Evolutionary conservation across 192 early-diverging fungal species (phyloP), one percentile per base, ranked within the genome.

Genomic region (Dimargaris xerosporica): DNA sequence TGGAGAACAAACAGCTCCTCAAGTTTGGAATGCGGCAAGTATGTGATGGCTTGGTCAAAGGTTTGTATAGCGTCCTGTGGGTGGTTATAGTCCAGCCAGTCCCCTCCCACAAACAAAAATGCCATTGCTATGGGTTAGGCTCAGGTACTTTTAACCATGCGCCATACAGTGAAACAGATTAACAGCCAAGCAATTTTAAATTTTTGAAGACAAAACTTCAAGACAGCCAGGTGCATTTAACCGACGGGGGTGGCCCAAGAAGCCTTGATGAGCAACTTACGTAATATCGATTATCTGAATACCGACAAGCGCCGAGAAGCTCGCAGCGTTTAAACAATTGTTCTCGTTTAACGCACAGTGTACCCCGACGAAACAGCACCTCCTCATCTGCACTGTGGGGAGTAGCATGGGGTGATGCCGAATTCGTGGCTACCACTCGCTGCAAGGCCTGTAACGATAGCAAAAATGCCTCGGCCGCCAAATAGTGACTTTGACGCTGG

Each of bases 241-340:
- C 2, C 2, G 34, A 39, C 7, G 34, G 34, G 3, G 34, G 34
- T 39, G 34, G 34, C 34, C 7, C 7, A 7, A 5, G 7, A 39
- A 39, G 34, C 3, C 34, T 39, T 39, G 34, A 39, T 39, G 34
- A 7, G 34, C 2, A 39, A 39, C 34, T 39, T 39, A 39, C 34
- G 34, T 7, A 5, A 39, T 39, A 43, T 7, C 26, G 58, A 23
- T n/a, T 17, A 13, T n/a, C n/a, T 19, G 58, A 34, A 17, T 43
- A 23, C n/a, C 43, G 42, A 21, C 58, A 60, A 7, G 42, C 58
- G 4, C 58, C 58, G 5, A 60, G 43, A 0, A 60, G n/a, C 26
- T 60, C 58, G n/a, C 15, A 60, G 13, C 58, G 58, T 23, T 60
- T 60, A 21, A n/a, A 60, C 4, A 44, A 19, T 39, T 60, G 58